Percentiles rank a stretch among this genome's conserved stretches.
Evolutionary conservation across 805 yeast genomes (phyloP).

Genomic region (Wickerhamomyces sydowiorum): DNA sequence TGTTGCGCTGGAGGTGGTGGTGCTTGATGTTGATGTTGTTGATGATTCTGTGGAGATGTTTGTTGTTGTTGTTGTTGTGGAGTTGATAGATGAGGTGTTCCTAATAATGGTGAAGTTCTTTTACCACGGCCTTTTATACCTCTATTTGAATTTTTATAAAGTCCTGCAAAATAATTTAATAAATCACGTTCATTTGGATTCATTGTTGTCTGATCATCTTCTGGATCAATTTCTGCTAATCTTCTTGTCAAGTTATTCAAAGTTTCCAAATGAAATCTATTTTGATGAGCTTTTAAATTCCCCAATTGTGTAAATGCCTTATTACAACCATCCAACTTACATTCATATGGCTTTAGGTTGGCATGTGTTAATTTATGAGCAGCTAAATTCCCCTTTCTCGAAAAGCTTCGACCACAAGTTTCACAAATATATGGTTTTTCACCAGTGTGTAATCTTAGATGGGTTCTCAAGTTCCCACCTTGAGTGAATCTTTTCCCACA

Average conservation of each 20-base stretch:
- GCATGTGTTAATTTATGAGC: slow-evolving; percentile 84
- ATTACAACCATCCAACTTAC: slow-evolving; percentile 75
- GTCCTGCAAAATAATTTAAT: slow-evolving; percentile 69
- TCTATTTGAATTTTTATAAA: slow-evolving; percentile 83
- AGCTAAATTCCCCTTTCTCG: slow-evolving; percentile 87
- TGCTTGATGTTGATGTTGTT: not conserved
- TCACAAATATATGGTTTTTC: slow-evolving; percentile 86
- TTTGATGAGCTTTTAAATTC: slow-evolving; percentile 90
- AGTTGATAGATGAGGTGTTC: not conserved
- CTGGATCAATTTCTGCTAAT: slow-evolving; percentile 56
- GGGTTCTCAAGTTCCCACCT: slow-evolving; percentile 86
- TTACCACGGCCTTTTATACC: slow-evolving; percentile 93
- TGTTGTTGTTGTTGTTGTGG: slow-evolving; percentile 1
- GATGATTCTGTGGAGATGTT: not conserved
- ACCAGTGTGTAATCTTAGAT: slow-evolving; percentile 82
- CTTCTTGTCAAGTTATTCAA: slow-evolving; percentile 60
- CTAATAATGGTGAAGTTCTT: slow-evolving; percentile 14
- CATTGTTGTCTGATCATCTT: slow-evolving; percentile 30
- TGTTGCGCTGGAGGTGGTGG: slow-evolving; percentile 2
- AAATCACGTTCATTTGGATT: slow-evolving; percentile 64
- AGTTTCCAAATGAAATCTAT: slow-evolving; percentile 75
- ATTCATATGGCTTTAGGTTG: slow-evolving; percentile 69
- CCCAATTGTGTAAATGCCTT: slow-evolving; percentile 90
- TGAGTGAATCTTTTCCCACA: slow-evolving; percentile 85
- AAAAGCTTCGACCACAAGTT: slow-evolving; percentile 68